Conservation (phyloP, 345 rosid genomes). For the Dimocarpus longan region DNA sequence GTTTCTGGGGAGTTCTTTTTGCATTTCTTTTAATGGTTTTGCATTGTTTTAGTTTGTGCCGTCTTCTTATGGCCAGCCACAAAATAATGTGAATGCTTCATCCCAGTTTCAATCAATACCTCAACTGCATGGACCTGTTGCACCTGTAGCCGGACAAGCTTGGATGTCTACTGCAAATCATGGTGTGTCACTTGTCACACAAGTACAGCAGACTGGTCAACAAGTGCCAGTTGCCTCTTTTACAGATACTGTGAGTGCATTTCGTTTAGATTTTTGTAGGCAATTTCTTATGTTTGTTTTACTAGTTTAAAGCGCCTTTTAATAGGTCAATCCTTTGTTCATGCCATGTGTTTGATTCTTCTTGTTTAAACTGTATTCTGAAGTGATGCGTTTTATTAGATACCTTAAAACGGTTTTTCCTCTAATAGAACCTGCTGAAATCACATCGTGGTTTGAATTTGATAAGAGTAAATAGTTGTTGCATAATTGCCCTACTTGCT, state of each 20-base stretch:
- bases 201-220: slow-evolving; percentile 55
- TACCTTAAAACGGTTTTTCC: background rate
- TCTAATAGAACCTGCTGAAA: background rate
- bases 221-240: slow-evolving; percentile 55
- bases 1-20: slow-evolving; percentile 10
- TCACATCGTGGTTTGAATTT: background rate
- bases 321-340: background rate
- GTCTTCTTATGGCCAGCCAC: slow-evolving; percentile 69
- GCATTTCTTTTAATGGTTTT: slow-evolving; percentile 24
- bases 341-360: background rate
- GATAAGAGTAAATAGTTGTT: background rate
- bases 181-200: slow-evolving; percentile 43
- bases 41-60: slow-evolving; percentile 53
- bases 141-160: slow-evolving; percentile 56
- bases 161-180: slow-evolving; percentile 69
- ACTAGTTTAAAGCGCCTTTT: background rate
- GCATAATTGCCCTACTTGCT: background rate
- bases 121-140: slow-evolving; percentile 61
- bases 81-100: slow-evolving; percentile 39
- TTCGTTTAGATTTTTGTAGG: background rate
- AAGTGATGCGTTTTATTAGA: background rate
- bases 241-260: slow-evolving; percentile 55
- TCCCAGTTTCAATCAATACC: slow-evolving; percentile 60
- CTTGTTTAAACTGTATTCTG: background rate
- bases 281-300: background rate